These are phyloP conservation scores for Syzygium grande DNA, from an alignment of 345 rosid species.

Conservation along the genomic window DNA sequence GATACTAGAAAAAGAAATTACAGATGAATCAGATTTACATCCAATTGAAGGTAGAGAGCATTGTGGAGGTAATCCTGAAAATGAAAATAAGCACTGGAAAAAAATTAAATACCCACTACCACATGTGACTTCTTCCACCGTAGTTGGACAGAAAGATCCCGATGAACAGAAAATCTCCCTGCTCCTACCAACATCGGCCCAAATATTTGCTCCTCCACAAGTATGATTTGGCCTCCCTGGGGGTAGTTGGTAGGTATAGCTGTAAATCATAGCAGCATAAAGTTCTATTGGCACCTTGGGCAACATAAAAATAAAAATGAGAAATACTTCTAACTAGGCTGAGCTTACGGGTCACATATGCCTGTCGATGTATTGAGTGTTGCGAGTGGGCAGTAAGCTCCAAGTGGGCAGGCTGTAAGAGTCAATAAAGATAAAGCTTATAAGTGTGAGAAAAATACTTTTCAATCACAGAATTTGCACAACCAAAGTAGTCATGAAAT, in stretches of 20 bases:
- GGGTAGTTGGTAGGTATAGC: conserved; percentile 79
- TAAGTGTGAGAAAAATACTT: neutral
- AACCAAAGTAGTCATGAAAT: neutral
- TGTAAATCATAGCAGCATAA: conserved; percentile 15
- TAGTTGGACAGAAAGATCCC: conserved; percentile 55
- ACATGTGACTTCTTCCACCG: conserved; percentile 23
- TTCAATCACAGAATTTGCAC: neutral
- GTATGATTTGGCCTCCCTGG: conserved; percentile 64
- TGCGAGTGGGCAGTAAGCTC: conserved; percentile 57
- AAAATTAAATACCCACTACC: conserved; percentile 45
- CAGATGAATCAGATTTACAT: neutral
- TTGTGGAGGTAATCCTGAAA: neutral
- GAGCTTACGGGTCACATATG: conserved; percentile 64
- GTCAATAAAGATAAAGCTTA: neutral
- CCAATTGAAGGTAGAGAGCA: neutral
- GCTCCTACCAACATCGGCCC: conserved; percentile 72
- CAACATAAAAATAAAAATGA: neutral
- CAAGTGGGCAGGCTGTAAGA: conserved; percentile 64
- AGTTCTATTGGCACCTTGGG: neutral
- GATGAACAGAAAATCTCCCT: conserved; percentile 72
- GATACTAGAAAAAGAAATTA: neutral
- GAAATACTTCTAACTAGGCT: neutral
- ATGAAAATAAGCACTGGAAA: conserved; percentile 5
- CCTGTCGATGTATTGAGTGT: conserved; percentile 37
- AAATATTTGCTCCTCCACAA: conserved; percentile 91